These are phyloP conservation scores for Hyaloperonospora arabidopsidis DNA, from an alignment of 352 stramenopile genomes.

Conservation along the genomic window DNA sequence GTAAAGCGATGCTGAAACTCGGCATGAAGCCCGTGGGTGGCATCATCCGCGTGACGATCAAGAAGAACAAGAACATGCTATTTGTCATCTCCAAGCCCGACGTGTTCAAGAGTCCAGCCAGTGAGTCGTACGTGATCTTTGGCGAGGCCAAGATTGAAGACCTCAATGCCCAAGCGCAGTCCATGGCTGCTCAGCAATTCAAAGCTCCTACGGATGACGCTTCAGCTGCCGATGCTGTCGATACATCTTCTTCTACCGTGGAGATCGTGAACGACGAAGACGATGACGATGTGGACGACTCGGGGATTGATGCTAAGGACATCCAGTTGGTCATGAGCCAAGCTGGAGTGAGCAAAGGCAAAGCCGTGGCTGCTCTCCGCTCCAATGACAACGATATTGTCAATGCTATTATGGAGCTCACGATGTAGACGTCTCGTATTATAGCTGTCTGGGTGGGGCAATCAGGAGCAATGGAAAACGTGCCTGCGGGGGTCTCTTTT, in stretches of 20 bases:
- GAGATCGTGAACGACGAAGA: conserved; percentile 56
- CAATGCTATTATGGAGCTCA: conserved; percentile 99
- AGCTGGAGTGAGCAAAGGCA: conserved; percentile 88
- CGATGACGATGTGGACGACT: conserved; percentile 91
- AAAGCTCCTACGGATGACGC: conserved; percentile 47
- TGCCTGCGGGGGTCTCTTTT: background rate
- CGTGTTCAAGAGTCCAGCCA: conserved; percentile 95
- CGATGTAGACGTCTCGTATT: conserved; percentile 84
- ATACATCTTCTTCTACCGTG: conserved; percentile 21
- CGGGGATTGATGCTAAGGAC: conserved; percentile 96
- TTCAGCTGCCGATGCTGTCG: conserved; percentile 83
- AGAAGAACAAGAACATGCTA: conserved; percentile 95
- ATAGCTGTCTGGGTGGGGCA: conserved; percentile 11
- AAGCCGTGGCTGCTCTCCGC: conserved; percentile 95
- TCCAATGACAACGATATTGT: conserved; percentile 98
- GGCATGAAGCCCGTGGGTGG: conserved; percentile 94
- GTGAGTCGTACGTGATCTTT: conserved; percentile 97
- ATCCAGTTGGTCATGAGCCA: conserved; percentile 98
- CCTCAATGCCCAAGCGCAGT: conserved; percentile 84
- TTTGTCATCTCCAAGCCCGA: conserved; percentile 98
- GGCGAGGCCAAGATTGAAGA: conserved; percentile 98
- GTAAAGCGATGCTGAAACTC: conserved; percentile 99
- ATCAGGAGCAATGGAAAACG: conserved; percentile 14
- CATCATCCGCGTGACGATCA: conserved; percentile 96
- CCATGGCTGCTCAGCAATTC: conserved; percentile 89